Conservation (phyloP, 2,329 filamentous ascomycete species). For the Colletotrichum lini region DNA sequence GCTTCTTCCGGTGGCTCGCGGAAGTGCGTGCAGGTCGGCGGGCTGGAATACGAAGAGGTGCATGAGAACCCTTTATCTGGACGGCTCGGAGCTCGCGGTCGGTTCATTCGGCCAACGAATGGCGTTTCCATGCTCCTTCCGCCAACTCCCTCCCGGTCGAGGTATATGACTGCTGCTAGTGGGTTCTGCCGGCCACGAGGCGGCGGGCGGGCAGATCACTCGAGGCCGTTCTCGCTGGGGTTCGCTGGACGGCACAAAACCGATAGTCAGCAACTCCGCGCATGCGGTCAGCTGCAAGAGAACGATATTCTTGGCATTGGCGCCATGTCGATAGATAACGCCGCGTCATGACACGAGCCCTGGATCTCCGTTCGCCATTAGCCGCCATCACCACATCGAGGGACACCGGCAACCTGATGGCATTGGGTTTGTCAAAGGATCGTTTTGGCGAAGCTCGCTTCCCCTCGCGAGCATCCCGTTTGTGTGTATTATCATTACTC, state of each 20-base stretch:
- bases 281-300: slow-evolving; percentile 22
- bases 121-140: background rate
- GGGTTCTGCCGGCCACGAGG: background rate
- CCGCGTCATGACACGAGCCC: background rate
- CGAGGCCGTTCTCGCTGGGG: background rate
- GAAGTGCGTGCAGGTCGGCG: slow-evolving; percentile 5
- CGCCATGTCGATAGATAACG: background rate
- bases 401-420: background rate
- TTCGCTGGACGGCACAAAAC: background rate
- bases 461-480: background rate
- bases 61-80: background rate
- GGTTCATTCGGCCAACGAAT: background rate
- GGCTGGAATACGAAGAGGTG: slow-evolving; percentile 19
- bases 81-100: background rate
- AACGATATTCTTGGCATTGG: slow-evolving; percentile 6
- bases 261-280: background rate
- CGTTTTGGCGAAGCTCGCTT: slow-evolving; percentile 7
- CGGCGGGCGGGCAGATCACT: background rate
- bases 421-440: background rate
- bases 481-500: slow-evolving; percentile 17
- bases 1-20: background rate
- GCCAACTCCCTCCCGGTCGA: no score
- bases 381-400: background rate
- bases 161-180: background rate
- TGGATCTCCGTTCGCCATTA: background rate